These are phyloP conservation scores for Kodamaea neixiangensis DNA, from an alignment of 805 yeast genomes.

Conservation along the genomic window DNA sequence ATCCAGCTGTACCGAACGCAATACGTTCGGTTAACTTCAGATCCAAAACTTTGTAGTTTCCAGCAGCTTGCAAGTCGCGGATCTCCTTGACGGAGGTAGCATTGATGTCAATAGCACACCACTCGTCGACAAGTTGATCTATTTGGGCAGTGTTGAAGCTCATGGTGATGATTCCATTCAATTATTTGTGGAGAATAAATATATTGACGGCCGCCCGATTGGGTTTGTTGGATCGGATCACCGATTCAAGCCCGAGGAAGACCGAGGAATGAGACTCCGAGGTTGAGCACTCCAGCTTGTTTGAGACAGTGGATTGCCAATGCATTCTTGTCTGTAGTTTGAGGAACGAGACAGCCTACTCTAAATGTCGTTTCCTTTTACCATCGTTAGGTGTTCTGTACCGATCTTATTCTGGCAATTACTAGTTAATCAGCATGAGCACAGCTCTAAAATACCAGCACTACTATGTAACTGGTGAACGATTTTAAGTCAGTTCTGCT, in stretches of 20 bases:
- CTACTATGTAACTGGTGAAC: too few species aligned
- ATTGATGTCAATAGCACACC: constrained; percentile 40
- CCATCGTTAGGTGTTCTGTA: too few species aligned
- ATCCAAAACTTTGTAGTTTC: constrained; percentile 48
- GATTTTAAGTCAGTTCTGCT: too few species aligned
- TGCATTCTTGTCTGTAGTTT: too few species aligned
- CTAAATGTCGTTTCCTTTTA: too few species aligned
- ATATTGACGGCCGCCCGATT: too few species aligned
- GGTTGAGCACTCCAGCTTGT: too few species aligned
- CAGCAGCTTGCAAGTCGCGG: constrained; percentile 35
- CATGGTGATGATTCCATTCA: not conserved
- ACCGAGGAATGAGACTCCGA: not conserved
- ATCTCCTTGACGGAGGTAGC: constrained; percentile 59
- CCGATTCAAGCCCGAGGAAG: not conserved
- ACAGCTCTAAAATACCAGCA: too few species aligned
- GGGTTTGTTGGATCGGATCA: not conserved
- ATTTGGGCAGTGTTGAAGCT: constrained; percentile 13
- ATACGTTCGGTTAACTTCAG: constrained; percentile 59
- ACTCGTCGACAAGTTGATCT: constrained; percentile 32
- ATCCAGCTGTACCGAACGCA: constrained; percentile 91
- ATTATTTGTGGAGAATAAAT: constrained; percentile 2
- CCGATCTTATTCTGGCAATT: too few species aligned
- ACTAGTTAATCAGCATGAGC: too few species aligned
- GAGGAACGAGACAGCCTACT: too few species aligned
- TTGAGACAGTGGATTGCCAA: too few species aligned